These are phyloP conservation scores for Nyssa sinensis DNA, from an alignment of 148 eudicot species.

Conservation along the genomic window DNA sequence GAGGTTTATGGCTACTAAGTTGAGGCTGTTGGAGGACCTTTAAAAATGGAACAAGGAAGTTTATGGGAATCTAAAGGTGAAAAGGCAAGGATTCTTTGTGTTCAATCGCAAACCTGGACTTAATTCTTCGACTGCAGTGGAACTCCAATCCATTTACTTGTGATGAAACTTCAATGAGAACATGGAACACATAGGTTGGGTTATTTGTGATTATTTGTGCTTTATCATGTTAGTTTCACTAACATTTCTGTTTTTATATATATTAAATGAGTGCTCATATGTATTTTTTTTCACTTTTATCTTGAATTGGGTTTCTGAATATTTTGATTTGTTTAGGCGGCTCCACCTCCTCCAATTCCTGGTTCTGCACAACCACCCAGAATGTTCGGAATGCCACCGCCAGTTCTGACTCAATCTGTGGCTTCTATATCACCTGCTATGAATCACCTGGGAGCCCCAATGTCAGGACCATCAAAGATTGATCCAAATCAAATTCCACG, in stretches of 20 bases:
- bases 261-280: not conserved
- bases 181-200: too few relatives aligned
- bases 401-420: slow-evolving; percentile 62
- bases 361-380: slow-evolving; percentile 65
- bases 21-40: too few relatives aligned
- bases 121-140: too few relatives aligned
- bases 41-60: too few relatives aligned
- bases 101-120: too few relatives aligned
- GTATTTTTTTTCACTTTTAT: not conserved
- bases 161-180: too few relatives aligned
- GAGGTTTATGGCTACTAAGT: too few relatives aligned
- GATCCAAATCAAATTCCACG: slow-evolving; percentile 98
- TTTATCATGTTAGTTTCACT: not conserved
- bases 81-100: too few relatives aligned
- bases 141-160: too few relatives aligned
- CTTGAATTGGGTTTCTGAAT: slow-evolving; percentile 26
- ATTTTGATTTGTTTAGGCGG: slow-evolving; percentile 39
- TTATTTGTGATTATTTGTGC: slow-evolving; percentile 1
- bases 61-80: too few relatives aligned
- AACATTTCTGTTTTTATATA: slow-evolving; percentile 6
- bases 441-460: slow-evolving; percentile 53
- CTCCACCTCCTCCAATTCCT: slow-evolving; percentile 58
- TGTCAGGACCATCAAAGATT: slow-evolving; percentile 66
- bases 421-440: slow-evolving; percentile 52
- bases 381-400: slow-evolving; percentile 81